Base-by-base conservation (phyloP, 352 stramenopile species). In the Phytopythium cucurbitacearum region DNA sequence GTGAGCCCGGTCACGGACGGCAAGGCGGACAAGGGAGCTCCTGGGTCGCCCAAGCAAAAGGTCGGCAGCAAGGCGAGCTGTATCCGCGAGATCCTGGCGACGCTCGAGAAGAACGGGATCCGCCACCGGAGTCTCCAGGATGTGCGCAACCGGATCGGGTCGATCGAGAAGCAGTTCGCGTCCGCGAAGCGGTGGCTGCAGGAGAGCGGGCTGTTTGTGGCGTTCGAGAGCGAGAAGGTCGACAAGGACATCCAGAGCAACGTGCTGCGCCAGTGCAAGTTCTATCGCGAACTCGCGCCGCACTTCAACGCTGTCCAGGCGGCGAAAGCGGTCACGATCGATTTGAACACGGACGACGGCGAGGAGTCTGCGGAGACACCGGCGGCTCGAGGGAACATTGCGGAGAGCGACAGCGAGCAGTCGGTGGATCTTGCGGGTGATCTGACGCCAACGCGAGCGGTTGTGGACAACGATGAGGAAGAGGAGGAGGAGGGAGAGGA, bases 241-340 rank as follows among this genome's bases (percentile, higher is more conserved):
- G 46, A 44, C 50, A 15, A 37, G 21, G 37, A 69, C 3, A 44
- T 65, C 7, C 38, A 51, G 32, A 28, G 33, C n/a, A 45, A 60
- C 12, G 58, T 69, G 48, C 36, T 53, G 9, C 49, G 53, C 39
- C 34, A 70, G 9, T 77, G 61, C 52, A 58, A 58, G 34, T 40
- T 62, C n/a, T 80, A 75, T 53, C 60, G 53, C 40, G 43, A 69
- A 38, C 55, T 80, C 5, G 9, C 37, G 45, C 48, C 48, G 21
- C 9, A 12, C 3, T 54, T 54, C 12, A 6, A 8, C 33, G 48
- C 42, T 5, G 43, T 32, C 16, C 38, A 50, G 28, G 45, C 40
- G 2, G 48, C 16, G 9, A 32, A 64, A 21, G 21, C 21, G 21
- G 21, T 28, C 21, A 51, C 16, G n/a, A 55, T 54, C 49, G 35